phyloP scores from a whole-genome alignment of 2,329 filamentous ascomycete species.

The Stagonosporopsis rhizophila region DNA sequence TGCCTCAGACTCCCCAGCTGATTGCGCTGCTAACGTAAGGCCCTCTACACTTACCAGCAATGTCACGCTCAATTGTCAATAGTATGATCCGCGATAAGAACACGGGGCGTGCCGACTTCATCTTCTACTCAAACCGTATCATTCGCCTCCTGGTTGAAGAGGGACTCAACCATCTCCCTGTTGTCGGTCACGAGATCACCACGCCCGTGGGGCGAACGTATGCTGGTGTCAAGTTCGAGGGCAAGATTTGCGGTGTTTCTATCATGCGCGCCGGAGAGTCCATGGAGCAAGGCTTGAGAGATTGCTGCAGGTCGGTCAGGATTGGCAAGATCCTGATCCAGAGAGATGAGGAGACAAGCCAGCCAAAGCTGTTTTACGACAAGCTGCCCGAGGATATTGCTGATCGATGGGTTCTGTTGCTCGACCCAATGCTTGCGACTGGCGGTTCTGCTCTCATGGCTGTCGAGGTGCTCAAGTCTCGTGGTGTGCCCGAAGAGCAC shows the following conservation, averaged over 20 bases:
- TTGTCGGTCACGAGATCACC: slow-evolving; percentile 85
- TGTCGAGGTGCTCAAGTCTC: slow-evolving; percentile 86
- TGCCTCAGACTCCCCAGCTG: slow-evolving; percentile 93
- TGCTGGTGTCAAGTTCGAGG: slow-evolving; percentile 91
- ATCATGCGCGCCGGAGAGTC: slow-evolving; percentile 98
- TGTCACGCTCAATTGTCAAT: slow-evolving; percentile 11
- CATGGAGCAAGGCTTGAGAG: slow-evolving; percentile 95
- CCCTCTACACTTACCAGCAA: slow-evolving; percentile 18
- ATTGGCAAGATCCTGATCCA: slow-evolving; percentile 99
- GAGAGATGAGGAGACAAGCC: slow-evolving; percentile 90
- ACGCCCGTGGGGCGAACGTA: slow-evolving; percentile 91
- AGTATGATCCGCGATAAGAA: slow-evolving; percentile 95
- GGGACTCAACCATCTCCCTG: slow-evolving; percentile 93
- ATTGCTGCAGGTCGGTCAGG: slow-evolving; percentile 96
- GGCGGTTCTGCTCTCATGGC: slow-evolving; percentile 97
- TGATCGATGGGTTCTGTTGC: slow-evolving; percentile 86
- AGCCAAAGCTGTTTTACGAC: slow-evolving; percentile 95
- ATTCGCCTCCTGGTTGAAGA: slow-evolving; percentile 97
- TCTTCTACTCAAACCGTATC: slow-evolving; percentile 98
- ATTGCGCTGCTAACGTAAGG: slow-evolving; percentile 97
- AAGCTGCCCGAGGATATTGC: slow-evolving; percentile 95
- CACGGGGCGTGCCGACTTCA: slow-evolving; percentile 93
- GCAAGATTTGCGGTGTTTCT: slow-evolving; percentile 97
- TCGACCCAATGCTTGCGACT: slow-evolving; percentile 99
- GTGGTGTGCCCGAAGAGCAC: slow-evolving; percentile 91